Evolutionary conservation across 2,329 filamentous ascomycete species (phyloP).

Genomic region (Hymenoscyphus fructigenus): DNA sequence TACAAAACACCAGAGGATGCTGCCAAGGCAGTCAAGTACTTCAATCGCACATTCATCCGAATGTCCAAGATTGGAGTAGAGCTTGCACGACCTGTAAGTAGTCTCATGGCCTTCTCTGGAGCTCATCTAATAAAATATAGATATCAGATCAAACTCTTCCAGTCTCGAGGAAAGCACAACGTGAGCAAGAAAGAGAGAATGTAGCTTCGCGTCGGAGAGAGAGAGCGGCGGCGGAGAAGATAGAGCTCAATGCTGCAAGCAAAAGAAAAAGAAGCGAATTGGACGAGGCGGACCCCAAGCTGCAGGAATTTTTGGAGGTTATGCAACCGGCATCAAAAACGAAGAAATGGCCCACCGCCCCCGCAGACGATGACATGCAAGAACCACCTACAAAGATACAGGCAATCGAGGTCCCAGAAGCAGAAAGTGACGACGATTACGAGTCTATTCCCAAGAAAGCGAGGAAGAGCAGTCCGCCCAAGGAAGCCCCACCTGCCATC

Average conservation of each 20-base stretch:
- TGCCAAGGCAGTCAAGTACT: conserved; percentile 82
- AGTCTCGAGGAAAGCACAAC: conserved; percentile 40
- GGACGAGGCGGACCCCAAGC: conserved; percentile 69
- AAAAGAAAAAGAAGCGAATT: conserved; percentile 67
- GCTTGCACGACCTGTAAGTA: conserved; percentile 74
- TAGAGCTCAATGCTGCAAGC: conserved; percentile 40
- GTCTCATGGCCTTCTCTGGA: neutral
- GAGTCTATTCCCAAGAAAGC: conserved; percentile 60
- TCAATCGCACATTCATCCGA: conserved; percentile 91
- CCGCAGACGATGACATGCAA: conserved; percentile 39
- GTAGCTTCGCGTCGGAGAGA: conserved; percentile 27
- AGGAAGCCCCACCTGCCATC: conserved; percentile 7
- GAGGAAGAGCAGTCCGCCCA: conserved; percentile 35
- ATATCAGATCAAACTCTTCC: conserved; percentile 40
- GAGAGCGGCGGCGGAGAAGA: conserved; percentile 29
- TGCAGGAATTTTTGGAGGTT: conserved; percentile 81
- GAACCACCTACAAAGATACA: conserved; percentile 44
- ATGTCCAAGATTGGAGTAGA: conserved; percentile 94
- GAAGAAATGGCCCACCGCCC: conserved; percentile 62
- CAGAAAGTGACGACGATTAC: conserved; percentile 74
- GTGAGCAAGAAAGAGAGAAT: conserved; percentile 36
- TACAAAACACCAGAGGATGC: conserved; percentile 84
- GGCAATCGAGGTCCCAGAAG: conserved; percentile 47
- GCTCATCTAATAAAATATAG: conserved; percentile 24
- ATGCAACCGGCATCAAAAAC: conserved; percentile 70